phyloP scores from a whole-genome alignment of 2,329 filamentous ascomycete species.

The Capronia americana region DNA sequence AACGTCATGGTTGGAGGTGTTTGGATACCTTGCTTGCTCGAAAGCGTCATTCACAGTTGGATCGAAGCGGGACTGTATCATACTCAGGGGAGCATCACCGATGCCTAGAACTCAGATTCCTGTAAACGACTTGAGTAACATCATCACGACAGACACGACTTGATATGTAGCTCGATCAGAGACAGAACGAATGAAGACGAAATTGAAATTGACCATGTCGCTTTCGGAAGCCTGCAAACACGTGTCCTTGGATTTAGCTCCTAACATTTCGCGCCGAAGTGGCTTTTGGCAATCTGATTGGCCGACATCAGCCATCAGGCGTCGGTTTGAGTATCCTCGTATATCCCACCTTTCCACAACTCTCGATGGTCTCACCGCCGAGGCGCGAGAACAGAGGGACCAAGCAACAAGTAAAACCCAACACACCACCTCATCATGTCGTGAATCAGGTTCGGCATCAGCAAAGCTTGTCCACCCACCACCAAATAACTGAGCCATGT shows the following conservation, averaged over 20 bases:
- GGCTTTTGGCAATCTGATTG: neutral
- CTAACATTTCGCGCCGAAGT: neutral
- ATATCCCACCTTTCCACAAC: neutral
- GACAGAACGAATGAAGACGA: neutral
- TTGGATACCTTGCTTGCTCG: neutral
- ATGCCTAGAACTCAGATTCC: neutral
- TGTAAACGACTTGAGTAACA: neutral
- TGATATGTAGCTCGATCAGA: slow-evolving; percentile 1
- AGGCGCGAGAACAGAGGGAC: neutral
- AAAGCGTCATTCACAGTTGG: neutral
- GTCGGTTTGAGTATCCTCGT: neutral
- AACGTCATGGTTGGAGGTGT: slow-evolving; percentile 1
- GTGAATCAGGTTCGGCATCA: neutral
- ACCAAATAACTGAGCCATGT: neutral
- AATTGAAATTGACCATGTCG: neutral
- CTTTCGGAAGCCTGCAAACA: neutral
- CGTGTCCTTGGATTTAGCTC: neutral
- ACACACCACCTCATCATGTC: neutral
- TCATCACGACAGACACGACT: neutral
- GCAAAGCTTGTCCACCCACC: neutral
- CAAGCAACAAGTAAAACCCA: neutral
- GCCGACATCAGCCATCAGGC: too few relatives aligned
- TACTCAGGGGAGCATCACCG: neutral
- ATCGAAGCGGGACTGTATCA: neutral
- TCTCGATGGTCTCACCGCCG: neutral